These are phyloP conservation scores for Microdochium trichocladiopsis DNA, from an alignment of 2,329 filamentous ascomycete species.

Conservation along the genomic window DNA sequence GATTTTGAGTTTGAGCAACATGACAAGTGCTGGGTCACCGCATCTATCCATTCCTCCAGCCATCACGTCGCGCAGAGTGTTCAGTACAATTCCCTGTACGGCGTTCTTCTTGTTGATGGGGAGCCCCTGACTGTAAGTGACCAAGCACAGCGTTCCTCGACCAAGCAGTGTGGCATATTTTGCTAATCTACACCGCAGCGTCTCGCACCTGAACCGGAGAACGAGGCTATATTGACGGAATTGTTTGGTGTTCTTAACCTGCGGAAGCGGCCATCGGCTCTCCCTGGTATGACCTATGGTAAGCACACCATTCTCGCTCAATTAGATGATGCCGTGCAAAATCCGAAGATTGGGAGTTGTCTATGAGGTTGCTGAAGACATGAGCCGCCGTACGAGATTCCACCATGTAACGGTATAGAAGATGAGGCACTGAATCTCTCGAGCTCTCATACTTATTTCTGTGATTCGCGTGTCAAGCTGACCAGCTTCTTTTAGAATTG, in stretches of 20 bases:
- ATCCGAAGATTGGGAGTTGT: too few relatives aligned
- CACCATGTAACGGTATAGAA: too few relatives aligned
- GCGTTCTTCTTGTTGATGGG: slow-evolving; percentile 40
- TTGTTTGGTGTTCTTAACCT: slow-evolving; percentile 49
- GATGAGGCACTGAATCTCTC: too few relatives aligned
- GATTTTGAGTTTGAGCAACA: slow-evolving; percentile 10
- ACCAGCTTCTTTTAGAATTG: slow-evolving; percentile 11
- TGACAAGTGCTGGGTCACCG: slow-evolving; percentile 1
- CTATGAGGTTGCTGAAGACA: too few relatives aligned
- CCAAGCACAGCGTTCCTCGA: slow-evolving; percentile 27
- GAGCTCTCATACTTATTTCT: too few relatives aligned
- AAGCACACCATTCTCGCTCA: slow-evolving; percentile 3
- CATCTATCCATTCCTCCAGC: neutral
- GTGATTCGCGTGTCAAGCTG: too few relatives aligned
- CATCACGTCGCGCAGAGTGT: slow-evolving; percentile 17
- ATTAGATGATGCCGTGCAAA: too few relatives aligned
- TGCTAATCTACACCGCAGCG: slow-evolving; percentile 25
- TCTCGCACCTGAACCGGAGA: slow-evolving; percentile 21
- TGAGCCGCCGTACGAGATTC: too few relatives aligned
- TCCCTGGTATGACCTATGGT: slow-evolving; percentile 47
- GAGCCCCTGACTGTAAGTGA: slow-evolving; percentile 30
- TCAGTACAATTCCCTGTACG: slow-evolving; percentile 36
- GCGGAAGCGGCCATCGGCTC: slow-evolving; percentile 40
- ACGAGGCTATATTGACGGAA: slow-evolving; percentile 26
- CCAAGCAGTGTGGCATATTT: too few relatives aligned